Percentiles rank a stretch among this genome's conserved stretches.
phyloP scores from a whole-genome alignment of 768 basidiomycete genomes.

The Vararia minispora region DNA sequence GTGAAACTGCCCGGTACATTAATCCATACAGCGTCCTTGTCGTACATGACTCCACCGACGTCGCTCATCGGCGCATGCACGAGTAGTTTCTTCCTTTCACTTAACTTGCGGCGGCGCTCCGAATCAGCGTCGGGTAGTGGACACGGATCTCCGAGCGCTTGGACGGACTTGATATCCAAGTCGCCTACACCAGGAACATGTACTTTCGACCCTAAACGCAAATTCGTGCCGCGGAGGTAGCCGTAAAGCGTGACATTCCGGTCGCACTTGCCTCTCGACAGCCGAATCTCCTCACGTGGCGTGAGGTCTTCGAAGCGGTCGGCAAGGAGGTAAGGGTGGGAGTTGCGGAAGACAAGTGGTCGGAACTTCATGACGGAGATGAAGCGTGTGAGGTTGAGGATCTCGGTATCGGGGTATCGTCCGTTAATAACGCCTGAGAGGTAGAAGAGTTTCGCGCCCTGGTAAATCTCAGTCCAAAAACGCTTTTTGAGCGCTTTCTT shows the following conservation, averaged over 20 bases:
- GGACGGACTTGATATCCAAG: constrained; percentile 61
- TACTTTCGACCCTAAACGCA: constrained; percentile 63
- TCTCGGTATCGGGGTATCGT: constrained; percentile 93
- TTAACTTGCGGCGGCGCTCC: constrained; percentile 85
- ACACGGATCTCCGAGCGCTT: constrained; percentile 85
- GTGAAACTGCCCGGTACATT: constrained; percentile 96
- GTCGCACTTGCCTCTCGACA: constrained; percentile 79
- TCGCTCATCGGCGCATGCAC: constrained; percentile 99
- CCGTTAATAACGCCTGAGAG: constrained; percentile 95
- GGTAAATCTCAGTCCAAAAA: constrained; percentile 99
- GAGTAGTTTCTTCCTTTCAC: constrained; percentile 86
- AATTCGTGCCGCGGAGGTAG: constrained; percentile 84
- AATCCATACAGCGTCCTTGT: constrained; percentile 97
- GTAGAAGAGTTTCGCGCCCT: constrained; percentile 97
- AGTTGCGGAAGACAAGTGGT: constrained; percentile 90
- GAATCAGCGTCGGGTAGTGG: constrained; percentile 85
- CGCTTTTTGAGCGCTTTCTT: constrained; percentile 95
- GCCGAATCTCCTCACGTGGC: constrained; percentile 69
- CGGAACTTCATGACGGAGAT: constrained; percentile 98
- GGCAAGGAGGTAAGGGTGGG: constrained; percentile 88
- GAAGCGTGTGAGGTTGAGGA: constrained; percentile 92
- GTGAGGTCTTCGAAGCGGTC: constrained; percentile 96
- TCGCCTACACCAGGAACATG: constrained; percentile 97
- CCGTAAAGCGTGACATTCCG: constrained; percentile 92
- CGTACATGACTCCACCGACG: constrained; percentile 91